Evolutionary conservation across 306 rosid genomes (phyloP).

Genomic region (Cicer cuneatum): DNA sequence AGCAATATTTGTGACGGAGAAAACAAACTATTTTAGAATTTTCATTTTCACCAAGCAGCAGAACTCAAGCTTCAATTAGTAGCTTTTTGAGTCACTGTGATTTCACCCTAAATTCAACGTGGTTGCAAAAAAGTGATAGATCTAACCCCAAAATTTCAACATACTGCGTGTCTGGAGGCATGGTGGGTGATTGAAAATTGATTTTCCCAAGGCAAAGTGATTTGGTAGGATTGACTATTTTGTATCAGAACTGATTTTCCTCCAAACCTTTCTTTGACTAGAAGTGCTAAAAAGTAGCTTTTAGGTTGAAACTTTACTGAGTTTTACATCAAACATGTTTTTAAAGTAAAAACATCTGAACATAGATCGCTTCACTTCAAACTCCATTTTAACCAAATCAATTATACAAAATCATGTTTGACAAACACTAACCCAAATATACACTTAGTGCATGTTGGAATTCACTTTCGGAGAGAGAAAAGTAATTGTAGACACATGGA

Average conservation of each 20-base stretch:
- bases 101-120: background rate
- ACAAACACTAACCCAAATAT: background rate
- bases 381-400: constrained; percentile 4
- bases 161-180: background rate
- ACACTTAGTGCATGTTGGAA: background rate
- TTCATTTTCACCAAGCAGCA: background rate
- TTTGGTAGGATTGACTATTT: background rate
- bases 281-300: background rate
- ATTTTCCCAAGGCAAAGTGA: background rate
- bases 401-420: background rate
- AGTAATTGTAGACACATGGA: background rate
- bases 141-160: background rate
- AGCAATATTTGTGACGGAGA: constrained; percentile 12
- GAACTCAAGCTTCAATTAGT: constrained; percentile 5
- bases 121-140: background rate
- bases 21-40: constrained; percentile 17
- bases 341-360: background rate
- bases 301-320: background rate
- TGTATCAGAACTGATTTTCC: background rate
- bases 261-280: background rate
- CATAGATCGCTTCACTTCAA: background rate
- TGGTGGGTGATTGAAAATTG: background rate
- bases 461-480: background rate
- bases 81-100: background rate
- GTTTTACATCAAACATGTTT: background rate